phyloP scores from a whole-genome alignment of 345 rosid genomes.

The Citrus medica region DNA sequence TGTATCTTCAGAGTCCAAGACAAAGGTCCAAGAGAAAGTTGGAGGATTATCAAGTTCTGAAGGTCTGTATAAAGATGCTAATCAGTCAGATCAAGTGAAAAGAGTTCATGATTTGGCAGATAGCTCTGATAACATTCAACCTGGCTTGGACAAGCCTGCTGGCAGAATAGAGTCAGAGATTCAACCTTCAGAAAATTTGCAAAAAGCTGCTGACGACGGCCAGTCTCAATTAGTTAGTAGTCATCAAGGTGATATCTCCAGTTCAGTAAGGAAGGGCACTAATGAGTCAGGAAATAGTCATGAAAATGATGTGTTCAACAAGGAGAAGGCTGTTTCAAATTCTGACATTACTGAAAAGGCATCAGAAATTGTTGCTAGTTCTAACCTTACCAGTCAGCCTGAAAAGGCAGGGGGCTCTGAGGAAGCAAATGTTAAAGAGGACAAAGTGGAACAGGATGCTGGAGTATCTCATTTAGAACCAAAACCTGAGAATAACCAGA shows the following conservation, averaged over 20 bases:
- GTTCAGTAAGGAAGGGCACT: conserved; percentile 26
- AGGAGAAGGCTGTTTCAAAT: conserved; percentile 32
- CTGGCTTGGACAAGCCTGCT: conserved; percentile 32
- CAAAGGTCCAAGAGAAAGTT: conserved; percentile 37
- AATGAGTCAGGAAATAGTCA: conserved; percentile 35
- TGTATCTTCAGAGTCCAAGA: conserved; percentile 27
- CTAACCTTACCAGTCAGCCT: conserved; percentile 21
- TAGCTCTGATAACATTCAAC: conserved; percentile 28
- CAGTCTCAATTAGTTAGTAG: conserved; percentile 26
- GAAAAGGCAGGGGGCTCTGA: conserved; percentile 32
- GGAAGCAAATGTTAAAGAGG: conserved; percentile 33
- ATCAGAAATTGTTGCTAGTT: conserved; percentile 30
- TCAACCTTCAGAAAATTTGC: conserved; percentile 34
- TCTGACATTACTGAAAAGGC: conserved; percentile 37
- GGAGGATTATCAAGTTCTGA: conserved; percentile 32
- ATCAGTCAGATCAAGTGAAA: conserved; percentile 37
- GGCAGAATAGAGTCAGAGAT: conserved; percentile 32
- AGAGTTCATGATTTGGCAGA: conserved; percentile 35
- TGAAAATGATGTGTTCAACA: conserved; percentile 34
- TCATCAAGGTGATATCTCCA: conserved; percentile 37
- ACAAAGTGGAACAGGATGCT: conserved; percentile 35
- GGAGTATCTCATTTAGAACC: conserved; percentile 30
- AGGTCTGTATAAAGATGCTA: conserved; percentile 31
- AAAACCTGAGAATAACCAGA: conserved; percentile 32
- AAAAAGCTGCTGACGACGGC: conserved; percentile 34